phyloP scores from a whole-genome alignment of 192 early-diverging fungal genomes.

The Podila epicladia region DNA sequence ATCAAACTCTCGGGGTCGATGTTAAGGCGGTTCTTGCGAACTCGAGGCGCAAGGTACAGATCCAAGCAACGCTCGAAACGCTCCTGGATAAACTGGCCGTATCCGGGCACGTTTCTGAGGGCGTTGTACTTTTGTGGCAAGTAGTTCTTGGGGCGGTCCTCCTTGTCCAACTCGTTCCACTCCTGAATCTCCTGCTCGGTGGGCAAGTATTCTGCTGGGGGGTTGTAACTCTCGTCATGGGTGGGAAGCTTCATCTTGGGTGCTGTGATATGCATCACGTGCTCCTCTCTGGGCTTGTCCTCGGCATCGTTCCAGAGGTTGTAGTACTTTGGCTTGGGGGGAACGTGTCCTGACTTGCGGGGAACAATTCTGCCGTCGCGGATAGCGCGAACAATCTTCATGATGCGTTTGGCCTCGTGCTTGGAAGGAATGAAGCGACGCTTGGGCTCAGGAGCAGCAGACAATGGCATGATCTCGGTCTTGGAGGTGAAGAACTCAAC shows the following conservation, averaged over 20 bases:
- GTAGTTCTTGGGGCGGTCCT: conserved; percentile 76
- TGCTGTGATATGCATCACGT: conserved; percentile 85
- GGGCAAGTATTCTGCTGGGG: conserved; percentile 92
- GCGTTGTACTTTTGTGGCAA: conserved; percentile 74
- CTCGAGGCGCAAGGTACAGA: conserved; percentile 94
- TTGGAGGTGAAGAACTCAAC: conserved; percentile 96
- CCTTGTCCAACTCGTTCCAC: conserved; percentile 84
- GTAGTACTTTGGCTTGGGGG: conserved; percentile 77
- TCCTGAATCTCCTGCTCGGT: conserved; percentile 81
- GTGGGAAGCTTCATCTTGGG: conserved; percentile 90
- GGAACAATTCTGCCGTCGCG: conserved; percentile 86
- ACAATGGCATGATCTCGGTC: conserved; percentile 82
- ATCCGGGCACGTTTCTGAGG: conserved; percentile 89
- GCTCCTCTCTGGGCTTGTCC: conserved; percentile 65
- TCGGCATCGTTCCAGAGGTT: conserved; percentile 87
- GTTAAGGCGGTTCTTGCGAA: conserved; percentile 84
- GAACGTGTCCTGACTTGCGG: conserved; percentile 56
- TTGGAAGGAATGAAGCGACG: conserved; percentile 95
- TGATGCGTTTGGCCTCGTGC: conserved; percentile 92
- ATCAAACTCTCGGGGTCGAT: conserved; percentile 93
- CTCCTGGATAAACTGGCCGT: conserved; percentile 91
- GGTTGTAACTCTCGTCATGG: conserved; percentile 97
- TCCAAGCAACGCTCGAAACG: conserved; percentile 97
- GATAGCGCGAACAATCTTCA: conserved; percentile 98
- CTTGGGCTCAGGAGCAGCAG: conserved; percentile 94